phyloP scores from a whole-genome alignment of 2,329 filamentous ascomycete genomes.

The Pyrenochaeta sp. region DNA sequence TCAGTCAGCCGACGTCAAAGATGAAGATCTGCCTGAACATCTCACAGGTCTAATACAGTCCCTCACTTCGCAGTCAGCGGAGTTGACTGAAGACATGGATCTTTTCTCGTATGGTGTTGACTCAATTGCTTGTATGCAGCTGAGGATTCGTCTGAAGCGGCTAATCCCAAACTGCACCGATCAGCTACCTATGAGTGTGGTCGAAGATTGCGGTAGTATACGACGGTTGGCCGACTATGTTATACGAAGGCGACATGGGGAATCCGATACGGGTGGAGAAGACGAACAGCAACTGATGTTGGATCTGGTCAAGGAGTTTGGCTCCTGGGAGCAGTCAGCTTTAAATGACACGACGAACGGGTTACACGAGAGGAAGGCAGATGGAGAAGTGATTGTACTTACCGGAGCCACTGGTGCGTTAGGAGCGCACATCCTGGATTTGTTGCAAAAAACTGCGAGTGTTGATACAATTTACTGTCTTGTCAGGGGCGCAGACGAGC shows the following conservation, averaged over 20 bases:
- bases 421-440: constrained; percentile 60
- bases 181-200: constrained; percentile 63
- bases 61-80: constrained; percentile 30
- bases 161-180: constrained; percentile 46
- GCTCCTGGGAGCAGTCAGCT: constrained; percentile 47
- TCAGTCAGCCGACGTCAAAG: constrained; percentile 25
- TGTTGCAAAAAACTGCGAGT: constrained; percentile 50
- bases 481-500: constrained; percentile 57
- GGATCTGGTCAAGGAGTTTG: constrained; percentile 58
- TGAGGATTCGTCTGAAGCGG: constrained; percentile 52
- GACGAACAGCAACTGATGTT: constrained; percentile 55
- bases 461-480: constrained; percentile 64
- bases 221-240: constrained; percentile 51
- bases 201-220: constrained; percentile 68
- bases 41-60: constrained; percentile 28
- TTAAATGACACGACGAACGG: constrained; percentile 5
- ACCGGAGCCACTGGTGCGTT: constrained; percentile 62
- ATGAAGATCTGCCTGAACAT: constrained; percentile 38
- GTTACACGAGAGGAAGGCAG: background rate
- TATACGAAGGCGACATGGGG: constrained; percentile 50
- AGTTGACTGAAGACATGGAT: constrained; percentile 55
- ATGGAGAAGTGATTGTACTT: constrained; percentile 45
- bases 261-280: constrained; percentile 37
- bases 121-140: constrained; percentile 65
- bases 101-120: constrained; percentile 68